Evolutionary conservation across 495 filamentous ascomycete species (phyloP).

Genomic region (Talaromyces ruber): DNA sequence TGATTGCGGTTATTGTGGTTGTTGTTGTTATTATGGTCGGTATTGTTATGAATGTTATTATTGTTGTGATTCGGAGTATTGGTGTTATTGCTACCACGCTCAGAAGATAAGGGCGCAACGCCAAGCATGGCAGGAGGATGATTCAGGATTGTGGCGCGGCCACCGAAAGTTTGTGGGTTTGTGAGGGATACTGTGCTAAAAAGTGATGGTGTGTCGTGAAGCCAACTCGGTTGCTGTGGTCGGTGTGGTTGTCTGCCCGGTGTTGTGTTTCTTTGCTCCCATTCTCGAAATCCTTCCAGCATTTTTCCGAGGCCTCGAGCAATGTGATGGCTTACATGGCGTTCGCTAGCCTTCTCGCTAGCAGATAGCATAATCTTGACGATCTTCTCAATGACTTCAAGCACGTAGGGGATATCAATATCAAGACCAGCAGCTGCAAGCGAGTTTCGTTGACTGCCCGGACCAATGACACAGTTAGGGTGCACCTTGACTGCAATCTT

Average conservation of each 20-base stretch:
- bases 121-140: constrained; percentile 32
- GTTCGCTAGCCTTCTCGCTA: constrained; percentile 41
- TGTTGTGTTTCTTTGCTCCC: constrained; percentile 27
- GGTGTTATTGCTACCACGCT: constrained; percentile 30
- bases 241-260: constrained; percentile 9
- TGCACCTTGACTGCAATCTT: constrained; percentile 41
- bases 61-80: not conserved
- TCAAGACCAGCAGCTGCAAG: constrained; percentile 34
- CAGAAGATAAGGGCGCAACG: constrained; percentile 36
- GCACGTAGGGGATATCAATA: constrained; percentile 35
- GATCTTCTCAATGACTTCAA: constrained; percentile 33
- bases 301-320: constrained; percentile 44
- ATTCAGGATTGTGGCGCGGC: constrained; percentile 31
- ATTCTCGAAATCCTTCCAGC: constrained; percentile 38
- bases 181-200: constrained; percentile 34
- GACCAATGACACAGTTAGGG: constrained; percentile 21
- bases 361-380: constrained; percentile 40
- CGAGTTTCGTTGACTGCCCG: constrained; percentile 27
- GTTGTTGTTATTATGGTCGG: not conserved
- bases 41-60: not conserved
- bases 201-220: constrained; percentile 22
- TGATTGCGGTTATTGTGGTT: not conserved
- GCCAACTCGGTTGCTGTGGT: constrained; percentile 5
- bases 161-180: constrained; percentile 31
- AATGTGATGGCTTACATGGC: constrained; percentile 46